Percentiles rank a stretch among this genome's conserved stretches.
phyloP scores from a whole-genome alignment of 805 yeast genomes.

The Teunomyces pallodes region DNA sequence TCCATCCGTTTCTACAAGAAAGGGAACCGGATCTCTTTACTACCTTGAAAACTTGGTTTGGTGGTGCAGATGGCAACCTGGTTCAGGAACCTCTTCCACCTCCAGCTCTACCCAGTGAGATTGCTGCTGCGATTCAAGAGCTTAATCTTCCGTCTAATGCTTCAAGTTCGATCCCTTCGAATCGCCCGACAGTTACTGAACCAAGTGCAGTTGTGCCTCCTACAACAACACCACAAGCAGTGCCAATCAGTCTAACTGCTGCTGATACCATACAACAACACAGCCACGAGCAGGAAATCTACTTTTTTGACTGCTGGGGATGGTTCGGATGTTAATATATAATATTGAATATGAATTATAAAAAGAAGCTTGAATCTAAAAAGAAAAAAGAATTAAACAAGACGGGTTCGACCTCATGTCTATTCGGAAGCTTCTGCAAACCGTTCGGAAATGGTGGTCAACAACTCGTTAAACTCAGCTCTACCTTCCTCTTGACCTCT shows the following conservation, averaged over 20 bases:
- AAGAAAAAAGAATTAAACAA: conserved; percentile 11
- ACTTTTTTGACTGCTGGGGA: neutral
- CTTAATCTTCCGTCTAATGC: neutral
- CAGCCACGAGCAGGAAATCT: neutral
- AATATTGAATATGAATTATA: conserved; percentile 7
- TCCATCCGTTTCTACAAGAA: conserved; percentile 30
- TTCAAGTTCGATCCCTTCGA: neutral
- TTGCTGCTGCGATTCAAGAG: neutral
- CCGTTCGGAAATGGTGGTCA: conserved; percentile 76
- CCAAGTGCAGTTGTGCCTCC: conserved; percentile 2
- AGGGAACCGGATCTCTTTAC: neutral
- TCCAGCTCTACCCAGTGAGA: neutral
- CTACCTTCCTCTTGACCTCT: conserved; percentile 79
- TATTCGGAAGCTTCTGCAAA: conserved; percentile 95
- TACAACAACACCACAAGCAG: conserved; percentile 21
- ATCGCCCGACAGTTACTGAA: neutral
- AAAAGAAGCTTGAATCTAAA: conserved; percentile 5
- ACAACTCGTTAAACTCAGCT: conserved; percentile 73
- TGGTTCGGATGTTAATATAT: neutral
- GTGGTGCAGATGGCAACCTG: neutral
- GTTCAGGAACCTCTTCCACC: too few species aligned
- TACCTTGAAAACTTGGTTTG: conserved; percentile 1
- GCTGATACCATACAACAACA: conserved; percentile 3
- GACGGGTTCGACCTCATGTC: conserved; percentile 4
- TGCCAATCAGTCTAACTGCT: conserved; percentile 18